Evolutionary conservation across 1,284 basidiomycete species (phyloP), one percentile per base, ranked within the genome.

Genomic region (Ustilago esculenta): DNA sequence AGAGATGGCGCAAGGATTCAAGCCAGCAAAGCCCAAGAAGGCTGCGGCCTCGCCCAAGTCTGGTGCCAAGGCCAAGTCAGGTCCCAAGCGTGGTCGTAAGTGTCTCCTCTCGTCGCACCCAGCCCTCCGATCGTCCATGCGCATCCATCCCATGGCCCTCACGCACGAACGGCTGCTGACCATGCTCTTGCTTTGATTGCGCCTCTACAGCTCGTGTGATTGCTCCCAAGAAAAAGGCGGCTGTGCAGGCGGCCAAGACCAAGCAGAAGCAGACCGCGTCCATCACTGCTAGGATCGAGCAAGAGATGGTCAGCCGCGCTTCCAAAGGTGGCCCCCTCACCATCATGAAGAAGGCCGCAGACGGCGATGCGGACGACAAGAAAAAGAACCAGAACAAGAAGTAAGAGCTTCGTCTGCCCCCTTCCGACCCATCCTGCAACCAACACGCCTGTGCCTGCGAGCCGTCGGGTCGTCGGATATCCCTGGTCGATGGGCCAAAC

Each of bases 311-410:
- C 33, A 59, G 68, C 43, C 40, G 72, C 24, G 72, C 72, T 1
- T 52, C 64, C 30, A 67, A 67, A 24, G 72, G 72, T 33, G 72
- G 72, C 2, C 72, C 72, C 5, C 49, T 74, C 17, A 93, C 93
- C 27, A 94, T 97, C 78, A 98, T 88, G 34, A 93, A 95, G 40
- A 92, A 92, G 73, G 98, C 87, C 33, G 91, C 94, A 84, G 97
- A 97, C 41, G 88, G 86, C 18, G 92, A 90, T 73, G 89, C 87
- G 23, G 56, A 63, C 21, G 57, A 66, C 41, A 60, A 60, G 49
- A 66, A 72, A 57, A 72, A 67, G 52, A 69, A 69, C 45, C 34
- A 34, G 33, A 71, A 63, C 51, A 67, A 73, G 45, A 53, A 64
- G 44, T 66, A 51, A 46, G 44, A n/a, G n/a, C n/a, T n/a, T n/a